Percentiles rank a stretch among this genome's conserved stretches.
phyloP scores from a whole-genome alignment of 108 stramenopile genomes.

The Nannochloropsis gaditana region DNA sequence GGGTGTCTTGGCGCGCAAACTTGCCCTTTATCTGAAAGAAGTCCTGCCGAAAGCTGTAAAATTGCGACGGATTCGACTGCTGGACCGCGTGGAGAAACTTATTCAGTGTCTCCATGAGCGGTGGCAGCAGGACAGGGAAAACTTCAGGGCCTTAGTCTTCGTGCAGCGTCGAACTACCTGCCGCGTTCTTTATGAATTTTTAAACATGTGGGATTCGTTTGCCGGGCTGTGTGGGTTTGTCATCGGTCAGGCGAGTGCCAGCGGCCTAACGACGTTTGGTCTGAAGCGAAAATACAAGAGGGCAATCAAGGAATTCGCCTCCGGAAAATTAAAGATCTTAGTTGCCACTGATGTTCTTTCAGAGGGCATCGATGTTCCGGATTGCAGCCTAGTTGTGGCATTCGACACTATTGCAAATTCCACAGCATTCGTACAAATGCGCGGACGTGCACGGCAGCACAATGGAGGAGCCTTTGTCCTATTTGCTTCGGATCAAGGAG shows the following conservation, averaged over 20 bases:
- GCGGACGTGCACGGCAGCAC: background rate
- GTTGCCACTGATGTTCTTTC: background rate
- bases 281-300: background rate
- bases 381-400: slow-evolving; percentile 5
- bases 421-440: background rate
- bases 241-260: background rate
- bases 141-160: background rate
- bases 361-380: slow-evolving; percentile 19
- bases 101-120: background rate
- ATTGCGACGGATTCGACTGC: background rate
- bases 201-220: background rate
- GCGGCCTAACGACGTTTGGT: background rate
- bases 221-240: background rate
- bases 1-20: background rate
- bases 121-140: slow-evolving; percentile 7
- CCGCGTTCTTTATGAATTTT: slow-evolving; percentile 14
- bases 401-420: background rate
- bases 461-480: background rate
- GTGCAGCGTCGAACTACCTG: background rate
- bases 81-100: background rate
- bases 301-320: background rate
- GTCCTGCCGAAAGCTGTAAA: background rate
- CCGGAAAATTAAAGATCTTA: background rate
- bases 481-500: background rate
- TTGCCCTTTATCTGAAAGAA: background rate